A percentile compares a stretch with the other conserved stretches of the same genome.
phyloP scores from a whole-genome alignment of 176 grass and related monocot species.

The Avena atlantica region DNA sequence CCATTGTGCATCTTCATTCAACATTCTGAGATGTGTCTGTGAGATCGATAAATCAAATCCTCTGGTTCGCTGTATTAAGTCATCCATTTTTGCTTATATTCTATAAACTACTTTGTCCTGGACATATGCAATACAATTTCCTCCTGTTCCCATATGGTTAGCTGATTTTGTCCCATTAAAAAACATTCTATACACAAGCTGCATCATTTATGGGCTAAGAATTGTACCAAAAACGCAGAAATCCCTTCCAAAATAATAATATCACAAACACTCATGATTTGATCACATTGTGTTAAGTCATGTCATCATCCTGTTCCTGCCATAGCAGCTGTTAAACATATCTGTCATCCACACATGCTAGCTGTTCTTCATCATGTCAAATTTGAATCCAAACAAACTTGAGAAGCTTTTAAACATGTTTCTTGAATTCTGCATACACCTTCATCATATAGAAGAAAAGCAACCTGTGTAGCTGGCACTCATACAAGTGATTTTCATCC shows the following conservation, averaged over 20 bases:
- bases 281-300: neutral
- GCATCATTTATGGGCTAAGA: neutral
- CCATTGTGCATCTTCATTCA: neutral
- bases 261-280: neutral
- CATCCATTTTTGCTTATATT: neutral
- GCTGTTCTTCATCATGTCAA: too few species aligned
- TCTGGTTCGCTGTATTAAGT: neutral
- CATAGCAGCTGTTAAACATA: neutral
- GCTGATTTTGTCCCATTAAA: neutral
- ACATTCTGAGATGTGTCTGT: neutral
- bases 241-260: neutral
- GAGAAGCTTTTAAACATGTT: neutral
- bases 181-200: neutral
- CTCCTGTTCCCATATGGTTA: neutral
- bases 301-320: neutral
- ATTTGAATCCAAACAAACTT: neutral
- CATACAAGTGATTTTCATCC: neutral
- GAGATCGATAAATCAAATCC: neutral
- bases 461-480: neutral
- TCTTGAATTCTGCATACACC: neutral
- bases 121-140: neutral
- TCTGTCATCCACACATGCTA: neutral
- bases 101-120: too few species aligned
- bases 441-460: neutral
- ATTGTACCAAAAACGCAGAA: neutral